Conservation (phyloP, 805 yeast species). For the Candida suzukii region DNA sequence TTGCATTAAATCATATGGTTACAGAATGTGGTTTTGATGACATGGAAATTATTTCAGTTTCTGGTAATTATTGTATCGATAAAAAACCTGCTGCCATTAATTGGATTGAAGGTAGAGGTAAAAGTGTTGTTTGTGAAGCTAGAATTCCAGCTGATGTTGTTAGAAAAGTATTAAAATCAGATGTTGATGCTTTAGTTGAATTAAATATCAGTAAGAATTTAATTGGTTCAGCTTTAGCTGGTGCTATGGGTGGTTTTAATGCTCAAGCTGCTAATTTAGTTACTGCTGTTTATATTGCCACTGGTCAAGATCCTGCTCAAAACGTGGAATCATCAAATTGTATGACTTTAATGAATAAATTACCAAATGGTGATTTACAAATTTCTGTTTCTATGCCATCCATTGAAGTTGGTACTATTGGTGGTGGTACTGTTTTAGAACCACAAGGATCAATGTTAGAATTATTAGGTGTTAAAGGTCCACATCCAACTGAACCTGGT, state of each 20-base stretch:
- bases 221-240: constrained; percentile 98
- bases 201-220: constrained; percentile 84
- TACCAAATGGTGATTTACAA: constrained; percentile 66
- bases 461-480: constrained; percentile 90
- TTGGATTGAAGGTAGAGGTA: constrained; percentile 99
- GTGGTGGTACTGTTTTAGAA: constrained; percentile 96
- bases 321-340: constrained; percentile 97
- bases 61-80: constrained; percentile 97
- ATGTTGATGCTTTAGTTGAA: constrained; percentile 87
- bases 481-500: constrained; percentile 91
- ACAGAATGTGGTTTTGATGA: constrained; percentile 89
- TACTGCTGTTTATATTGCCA: constrained; percentile 88
- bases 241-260: constrained; percentile 94
- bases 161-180: constrained; percentile 76
- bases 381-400: constrained; percentile 99
- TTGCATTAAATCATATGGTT: constrained; percentile 74
- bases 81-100: constrained; percentile 97
- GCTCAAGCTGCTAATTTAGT: constrained; percentile 97
- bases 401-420: constrained; percentile 97
- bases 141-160: constrained; percentile 80
- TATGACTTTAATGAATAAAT: constrained; percentile 88
- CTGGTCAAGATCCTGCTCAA: constrained; percentile 99
- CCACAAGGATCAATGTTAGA: constrained; percentile 97
- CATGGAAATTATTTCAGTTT: constrained; percentile 86
- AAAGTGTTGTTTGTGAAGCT: constrained; percentile 95